Conservation (phyloP, 176 grass and related monocot species). For the sorghum (Sorghum bicolor) region DNA sequence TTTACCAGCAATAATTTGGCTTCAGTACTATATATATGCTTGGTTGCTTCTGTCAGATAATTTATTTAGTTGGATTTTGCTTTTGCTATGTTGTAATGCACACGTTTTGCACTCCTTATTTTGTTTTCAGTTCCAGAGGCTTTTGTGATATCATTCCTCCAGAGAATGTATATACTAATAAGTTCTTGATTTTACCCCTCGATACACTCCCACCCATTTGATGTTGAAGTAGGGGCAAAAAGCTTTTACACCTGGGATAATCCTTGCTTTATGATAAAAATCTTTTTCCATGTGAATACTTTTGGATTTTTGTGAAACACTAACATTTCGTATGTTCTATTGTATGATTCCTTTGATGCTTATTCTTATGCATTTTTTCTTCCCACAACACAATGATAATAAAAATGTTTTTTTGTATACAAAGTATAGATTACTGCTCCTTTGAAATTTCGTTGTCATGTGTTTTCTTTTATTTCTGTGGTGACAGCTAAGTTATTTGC, state of each 20-base stretch:
- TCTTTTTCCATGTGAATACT: neutral
- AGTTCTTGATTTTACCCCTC: neutral
- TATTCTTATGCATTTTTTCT: neutral
- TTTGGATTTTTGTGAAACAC: neutral
- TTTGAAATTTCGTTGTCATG: neutral
- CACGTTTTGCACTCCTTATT: neutral
- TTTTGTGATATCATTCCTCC: neutral
- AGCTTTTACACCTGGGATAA: neutral
- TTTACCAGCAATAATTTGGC: slow-evolving; percentile 37
- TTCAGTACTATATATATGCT: slow-evolving; percentile 6
- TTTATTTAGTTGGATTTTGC: neutral
- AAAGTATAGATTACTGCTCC: neutral
- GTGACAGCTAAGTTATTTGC: neutral
- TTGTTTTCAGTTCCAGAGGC: neutral
- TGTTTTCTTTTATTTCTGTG: neutral
- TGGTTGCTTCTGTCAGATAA: slow-evolving; percentile 2
- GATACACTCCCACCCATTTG: neutral
- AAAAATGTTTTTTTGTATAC: neutral
- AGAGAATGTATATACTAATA: neutral
- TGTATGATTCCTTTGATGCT: neutral
- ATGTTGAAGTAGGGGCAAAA: slow-evolving; percentile 12
- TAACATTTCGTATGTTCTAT: neutral
- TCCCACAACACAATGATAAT: neutral
- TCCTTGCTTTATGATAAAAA: neutral
- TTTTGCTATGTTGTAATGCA: neutral